phyloP scores from a whole-genome alignment of 768 basidiomycete genomes.

The Tephrocybe rancida region DNA sequence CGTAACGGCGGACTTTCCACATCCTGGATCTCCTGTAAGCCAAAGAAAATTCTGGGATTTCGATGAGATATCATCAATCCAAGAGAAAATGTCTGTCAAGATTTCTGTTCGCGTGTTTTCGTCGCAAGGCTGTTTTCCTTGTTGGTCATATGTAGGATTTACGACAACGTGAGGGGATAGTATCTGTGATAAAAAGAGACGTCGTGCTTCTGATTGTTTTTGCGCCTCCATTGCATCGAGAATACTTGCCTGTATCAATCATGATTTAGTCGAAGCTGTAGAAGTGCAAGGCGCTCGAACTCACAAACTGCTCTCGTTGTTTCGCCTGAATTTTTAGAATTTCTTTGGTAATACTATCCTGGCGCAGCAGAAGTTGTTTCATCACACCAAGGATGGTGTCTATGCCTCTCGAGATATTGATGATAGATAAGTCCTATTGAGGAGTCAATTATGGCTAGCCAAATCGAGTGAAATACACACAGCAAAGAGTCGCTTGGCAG shows the following conservation, averaged over 20 bases:
- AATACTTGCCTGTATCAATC: no score
- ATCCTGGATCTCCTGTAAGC: no score
- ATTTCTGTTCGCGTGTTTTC: slow-evolving; percentile 2
- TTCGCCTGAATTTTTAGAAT: slow-evolving; percentile 2
- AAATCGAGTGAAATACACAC: no score
- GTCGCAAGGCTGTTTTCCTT: slow-evolving; percentile 4
- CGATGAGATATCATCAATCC: slow-evolving; percentile 1
- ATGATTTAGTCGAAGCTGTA: not conserved
- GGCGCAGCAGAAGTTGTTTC: not conserved
- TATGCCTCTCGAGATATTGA: not conserved
- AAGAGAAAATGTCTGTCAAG: not conserved
- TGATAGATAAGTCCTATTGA: not conserved
- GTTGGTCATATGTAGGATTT: not conserved
- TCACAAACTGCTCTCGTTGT: not conserved
- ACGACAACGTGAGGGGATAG: not conserved
- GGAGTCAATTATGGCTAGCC: no score
- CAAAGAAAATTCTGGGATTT: slow-evolving; percentile 1
- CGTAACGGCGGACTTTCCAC: slow-evolving; percentile 12
- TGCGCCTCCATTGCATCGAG: no score
- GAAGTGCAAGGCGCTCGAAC: not conserved
- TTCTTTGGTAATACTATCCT: not conserved
- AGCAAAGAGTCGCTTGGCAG: no score
- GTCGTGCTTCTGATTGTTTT: not conserved
- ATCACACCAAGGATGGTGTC: not conserved
- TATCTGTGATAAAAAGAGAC: no score